These are phyloP conservation scores for Recurvomyces mirabilis DNA, from an alignment of 495 filamentous ascomycete species.

Conservation along the genomic window DNA sequence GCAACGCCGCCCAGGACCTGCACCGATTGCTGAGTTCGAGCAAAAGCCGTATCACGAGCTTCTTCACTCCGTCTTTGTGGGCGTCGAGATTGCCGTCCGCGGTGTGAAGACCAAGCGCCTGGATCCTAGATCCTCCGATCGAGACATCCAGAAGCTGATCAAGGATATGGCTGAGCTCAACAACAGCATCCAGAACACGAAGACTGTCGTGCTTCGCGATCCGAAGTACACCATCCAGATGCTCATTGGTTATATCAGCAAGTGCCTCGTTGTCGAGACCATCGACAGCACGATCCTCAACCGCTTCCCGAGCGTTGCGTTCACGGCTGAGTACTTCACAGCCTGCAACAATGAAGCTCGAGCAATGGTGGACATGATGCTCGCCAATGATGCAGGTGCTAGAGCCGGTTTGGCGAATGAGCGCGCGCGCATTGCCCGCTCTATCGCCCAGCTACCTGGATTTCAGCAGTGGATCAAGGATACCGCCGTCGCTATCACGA, in stretches of 20 bases:
- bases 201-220: neutral
- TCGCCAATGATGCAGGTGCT: neutral
- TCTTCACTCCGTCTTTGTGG: conserved; percentile 3
- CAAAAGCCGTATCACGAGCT: conserved; percentile 4
- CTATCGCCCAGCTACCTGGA: conserved; percentile 10
- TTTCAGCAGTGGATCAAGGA: conserved; percentile 14
- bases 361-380: neutral
- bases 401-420: neutral
- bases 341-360: neutral
- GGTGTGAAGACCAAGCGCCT: neutral
- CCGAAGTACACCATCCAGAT: neutral
- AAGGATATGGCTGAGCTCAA: neutral
- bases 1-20: neutral
- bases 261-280: conserved; percentile 4
- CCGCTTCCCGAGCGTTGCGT: neutral
- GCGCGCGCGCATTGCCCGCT: conserved; percentile 3
- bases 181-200: neutral
- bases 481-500: neutral
- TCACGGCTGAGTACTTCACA: neutral
- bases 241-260: neutral
- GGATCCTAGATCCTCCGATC: neutral
- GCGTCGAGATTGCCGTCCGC: neutral
- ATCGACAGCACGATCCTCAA: neutral
- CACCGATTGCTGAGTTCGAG: neutral
- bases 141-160: neutral